Conservation (phyloP, 2,329 filamentous ascomycete species). For the Colletotrichum sp. region DNA sequence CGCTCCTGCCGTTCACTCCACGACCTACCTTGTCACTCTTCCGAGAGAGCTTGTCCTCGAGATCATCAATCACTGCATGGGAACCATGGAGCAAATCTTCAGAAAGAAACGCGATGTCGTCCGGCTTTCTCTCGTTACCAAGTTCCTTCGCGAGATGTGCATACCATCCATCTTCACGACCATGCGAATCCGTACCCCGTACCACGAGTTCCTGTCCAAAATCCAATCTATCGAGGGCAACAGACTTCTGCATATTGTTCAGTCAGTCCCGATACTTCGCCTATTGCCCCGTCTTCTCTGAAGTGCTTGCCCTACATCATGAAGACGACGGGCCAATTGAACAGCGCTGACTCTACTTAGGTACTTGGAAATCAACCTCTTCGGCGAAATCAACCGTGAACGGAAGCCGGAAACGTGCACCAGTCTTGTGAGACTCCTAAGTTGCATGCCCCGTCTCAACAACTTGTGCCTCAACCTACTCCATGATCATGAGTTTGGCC, state of each 20-base stretch:
- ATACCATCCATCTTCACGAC: not conserved
- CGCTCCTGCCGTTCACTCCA: not conserved
- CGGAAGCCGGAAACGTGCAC: not conserved
- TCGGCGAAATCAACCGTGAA: not conserved
- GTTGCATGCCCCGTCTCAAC: not conserved
- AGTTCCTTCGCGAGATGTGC: not conserved
- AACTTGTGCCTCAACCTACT: no score
- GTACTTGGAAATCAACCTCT: not conserved
- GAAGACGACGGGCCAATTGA: not conserved
- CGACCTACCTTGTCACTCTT: not conserved
- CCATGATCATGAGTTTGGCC: no score
- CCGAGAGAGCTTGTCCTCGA: not conserved
- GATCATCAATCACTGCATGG: not conserved
- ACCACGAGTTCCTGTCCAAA: not conserved
- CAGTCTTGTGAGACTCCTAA: not conserved
- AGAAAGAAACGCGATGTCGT: not conserved
- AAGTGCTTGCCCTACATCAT: not conserved
- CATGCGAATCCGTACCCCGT: accelerated
- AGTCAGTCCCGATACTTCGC: not conserved
- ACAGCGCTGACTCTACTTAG: not conserved
- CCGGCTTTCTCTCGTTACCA: not conserved
- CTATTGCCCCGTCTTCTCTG: not conserved
- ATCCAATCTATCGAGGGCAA: not conserved
- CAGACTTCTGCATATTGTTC: not conserved
- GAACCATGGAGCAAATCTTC: no score